Conservation (phyloP, 257 asterid genomes). For the Nicotiana attenuata region DNA sequence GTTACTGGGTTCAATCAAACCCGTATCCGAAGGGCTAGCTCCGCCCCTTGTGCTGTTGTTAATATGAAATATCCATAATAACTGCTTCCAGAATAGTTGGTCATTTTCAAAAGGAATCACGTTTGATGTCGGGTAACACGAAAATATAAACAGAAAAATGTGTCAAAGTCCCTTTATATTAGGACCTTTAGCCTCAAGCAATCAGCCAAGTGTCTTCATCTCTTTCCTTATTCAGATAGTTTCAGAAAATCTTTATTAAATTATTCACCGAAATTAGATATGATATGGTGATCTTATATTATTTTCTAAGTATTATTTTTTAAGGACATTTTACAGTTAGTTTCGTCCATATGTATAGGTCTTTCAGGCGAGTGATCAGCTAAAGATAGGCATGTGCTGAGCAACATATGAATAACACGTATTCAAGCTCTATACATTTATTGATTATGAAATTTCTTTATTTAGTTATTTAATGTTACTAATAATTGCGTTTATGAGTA, state of each 20-base stretch:
- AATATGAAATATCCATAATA: neutral
- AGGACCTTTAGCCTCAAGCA: neutral
- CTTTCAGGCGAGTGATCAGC: neutral
- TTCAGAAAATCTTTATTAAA: no score
- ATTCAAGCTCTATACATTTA: neutral
- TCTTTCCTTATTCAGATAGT: neutral
- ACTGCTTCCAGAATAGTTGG: neutral
- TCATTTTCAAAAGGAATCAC: neutral
- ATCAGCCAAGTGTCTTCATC: neutral
- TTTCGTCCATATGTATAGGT: neutral
- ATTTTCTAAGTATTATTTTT: no score
- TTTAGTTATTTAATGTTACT: no score
- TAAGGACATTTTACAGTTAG: no score
- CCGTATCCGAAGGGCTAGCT: no score
- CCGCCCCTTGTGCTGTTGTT: neutral
- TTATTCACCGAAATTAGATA: neutral
- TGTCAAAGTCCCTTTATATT: neutral
- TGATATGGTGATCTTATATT: neutral
- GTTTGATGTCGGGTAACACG: neutral
- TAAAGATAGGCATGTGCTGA: neutral
- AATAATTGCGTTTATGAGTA: no score
- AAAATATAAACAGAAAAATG: neutral
- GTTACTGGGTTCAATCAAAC: no score
- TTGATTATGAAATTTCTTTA: no score
- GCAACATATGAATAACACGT: neutral